These are phyloP conservation scores for Wickerhamiella spandovensis DNA, from an alignment of 805 yeast genomes.

Conservation along the genomic window DNA sequence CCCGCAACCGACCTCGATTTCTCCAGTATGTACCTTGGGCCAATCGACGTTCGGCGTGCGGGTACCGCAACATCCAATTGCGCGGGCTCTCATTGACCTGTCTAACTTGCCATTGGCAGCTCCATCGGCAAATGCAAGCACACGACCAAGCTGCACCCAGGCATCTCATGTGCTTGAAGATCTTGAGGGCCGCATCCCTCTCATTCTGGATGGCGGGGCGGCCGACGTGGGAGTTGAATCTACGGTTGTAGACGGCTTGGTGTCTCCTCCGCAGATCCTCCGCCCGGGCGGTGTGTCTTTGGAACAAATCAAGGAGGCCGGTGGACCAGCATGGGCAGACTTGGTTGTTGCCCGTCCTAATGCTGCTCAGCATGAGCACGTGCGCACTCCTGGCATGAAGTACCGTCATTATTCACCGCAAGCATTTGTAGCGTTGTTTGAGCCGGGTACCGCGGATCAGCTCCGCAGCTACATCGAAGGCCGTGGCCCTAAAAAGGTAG, in stretches of 20 bases:
- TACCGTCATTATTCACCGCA: conserved; percentile 89
- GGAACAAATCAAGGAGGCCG: conserved; percentile 53
- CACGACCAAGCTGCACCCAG: conserved; percentile 83
- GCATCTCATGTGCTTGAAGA: conserved; percentile 82
- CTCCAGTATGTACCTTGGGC: conserved; percentile 67
- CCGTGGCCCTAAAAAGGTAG: conserved; percentile 3
- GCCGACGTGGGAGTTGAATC: conserved; percentile 86
- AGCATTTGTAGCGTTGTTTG: conserved; percentile 63
- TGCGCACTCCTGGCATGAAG: conserved; percentile 95
- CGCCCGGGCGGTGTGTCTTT: conserved; percentile 90
- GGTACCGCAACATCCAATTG: conserved; percentile 75
- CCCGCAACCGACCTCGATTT: conserved; percentile 31
- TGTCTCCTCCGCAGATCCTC: conserved; percentile 69
- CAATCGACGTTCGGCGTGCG: conserved; percentile 89
- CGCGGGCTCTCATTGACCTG: conserved; percentile 74
- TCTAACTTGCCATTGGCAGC: conserved; percentile 91
- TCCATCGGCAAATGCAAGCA: conserved; percentile 94
- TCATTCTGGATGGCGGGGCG: conserved; percentile 81
- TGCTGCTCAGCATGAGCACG: conserved; percentile 42
- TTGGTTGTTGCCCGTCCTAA: conserved; percentile 46
- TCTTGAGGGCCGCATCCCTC: conserved; percentile 63
- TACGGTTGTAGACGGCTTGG: conserved; percentile 85
- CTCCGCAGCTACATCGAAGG: conserved; percentile 16
- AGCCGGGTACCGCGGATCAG: conserved; percentile 30
- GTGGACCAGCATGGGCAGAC: conserved; percentile 57